Evolutionary conservation across 345 rosid species (phyloP), one percentile per base, ranked within the genome.

Genomic region (Alliaria petiolata): DNA sequence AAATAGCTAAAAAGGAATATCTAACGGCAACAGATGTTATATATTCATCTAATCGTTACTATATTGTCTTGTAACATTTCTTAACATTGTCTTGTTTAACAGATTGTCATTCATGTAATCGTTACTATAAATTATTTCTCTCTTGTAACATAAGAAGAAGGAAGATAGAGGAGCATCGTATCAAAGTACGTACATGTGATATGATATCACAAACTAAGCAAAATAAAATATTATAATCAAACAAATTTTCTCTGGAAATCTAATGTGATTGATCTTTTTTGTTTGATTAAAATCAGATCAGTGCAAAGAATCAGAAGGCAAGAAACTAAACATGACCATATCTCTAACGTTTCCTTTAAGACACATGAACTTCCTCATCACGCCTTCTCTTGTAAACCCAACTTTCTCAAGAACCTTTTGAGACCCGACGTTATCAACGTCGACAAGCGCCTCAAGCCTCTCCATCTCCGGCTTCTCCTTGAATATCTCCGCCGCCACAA

Each of bases 381-480:
- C 85, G 38, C 90, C 93, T 75, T 89, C 96, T 65, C 77, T 84
- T 4, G 8, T 39, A 69, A 89, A 87, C 46, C 92, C 92, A 72
- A 83, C 89, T 45, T 92, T 88, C 69, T 86, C 88, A 59, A 85
- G 62, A 68, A 80, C 92, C 77, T 75, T 86, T 42, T 81, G 89
- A 14, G 92, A 92, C 1, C 84, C 89, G 0, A 70, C 76, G 39
- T 92, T 86, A 0, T 81, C 81, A 0, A 88, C 83, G 35, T 83
- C 87, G 0, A 85, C 92, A 6, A 85, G 26, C 14, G 91, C 95
- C 52, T 88, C 91, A 14, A 88, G 70, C 62, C 92, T 86, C 82
- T 83, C 79, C 85, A 88, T 56, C 53, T 82, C 69, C 13, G 83
- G 83, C 75, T 61, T 72, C 50, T 92, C 93, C 9, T 31, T 39